phyloP scores from a whole-genome alignment of 1,139 yeast species.

The Yamadazyma jaroonii region DNA sequence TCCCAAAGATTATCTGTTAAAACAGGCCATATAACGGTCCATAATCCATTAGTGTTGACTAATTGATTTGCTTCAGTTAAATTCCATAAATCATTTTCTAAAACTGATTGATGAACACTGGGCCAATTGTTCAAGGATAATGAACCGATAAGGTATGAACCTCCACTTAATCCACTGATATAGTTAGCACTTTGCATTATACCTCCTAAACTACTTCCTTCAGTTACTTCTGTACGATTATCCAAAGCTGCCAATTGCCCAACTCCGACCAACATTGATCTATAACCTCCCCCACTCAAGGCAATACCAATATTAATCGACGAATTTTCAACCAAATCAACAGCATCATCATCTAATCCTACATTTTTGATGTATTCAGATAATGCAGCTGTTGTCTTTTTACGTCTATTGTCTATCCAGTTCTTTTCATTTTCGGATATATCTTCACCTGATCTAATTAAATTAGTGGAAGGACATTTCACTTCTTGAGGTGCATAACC shows the following conservation, averaged over 20 bases:
- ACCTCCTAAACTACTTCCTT: conserved; percentile 28
- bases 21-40: conserved; percentile 23
- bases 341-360: conserved; percentile 55
- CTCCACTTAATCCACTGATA: conserved; percentile 39
- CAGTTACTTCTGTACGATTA: conserved; percentile 53
- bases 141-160: conserved; percentile 38
- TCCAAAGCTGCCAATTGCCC: conserved; percentile 83
- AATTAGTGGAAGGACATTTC: conserved; percentile 47
- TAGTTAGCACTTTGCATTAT: conserved; percentile 37
- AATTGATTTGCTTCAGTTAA: conserved; percentile 28
- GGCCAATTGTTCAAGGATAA: conserved; percentile 34
- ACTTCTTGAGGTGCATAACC: conserved; percentile 65
- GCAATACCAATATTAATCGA: conserved; percentile 64
- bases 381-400: conserved; percentile 51
- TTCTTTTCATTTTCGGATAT: conserved; percentile 35
- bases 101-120: conserved; percentile 32
- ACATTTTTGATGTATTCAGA: conserved; percentile 55
- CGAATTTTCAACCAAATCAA: conserved; percentile 36
- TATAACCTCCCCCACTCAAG: conserved; percentile 88
- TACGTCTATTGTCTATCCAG: conserved; percentile 50
- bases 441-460: conserved; percentile 35
- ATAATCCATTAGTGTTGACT: conserved; percentile 22
- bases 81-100: conserved; percentile 36
- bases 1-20: conserved; percentile 20
- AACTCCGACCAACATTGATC: conserved; percentile 91